Percentiles rank a stretch among this genome's conserved stretches.
Conservation (phyloP, 1,139 yeast genomes). For the Taiozyma sp. region DNA sequence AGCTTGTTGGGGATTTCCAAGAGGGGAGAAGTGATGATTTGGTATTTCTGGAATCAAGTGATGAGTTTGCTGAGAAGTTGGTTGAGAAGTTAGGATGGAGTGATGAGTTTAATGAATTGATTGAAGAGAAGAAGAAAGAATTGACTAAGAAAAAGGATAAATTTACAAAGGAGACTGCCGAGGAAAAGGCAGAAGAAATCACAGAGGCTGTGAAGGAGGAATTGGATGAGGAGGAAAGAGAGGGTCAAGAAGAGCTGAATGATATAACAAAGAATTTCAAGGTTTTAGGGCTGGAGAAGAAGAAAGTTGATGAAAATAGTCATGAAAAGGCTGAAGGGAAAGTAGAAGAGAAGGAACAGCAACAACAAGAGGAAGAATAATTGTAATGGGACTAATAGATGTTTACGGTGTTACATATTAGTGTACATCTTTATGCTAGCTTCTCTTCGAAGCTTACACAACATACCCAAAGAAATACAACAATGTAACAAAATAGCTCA, state of each 20-base stretch:
- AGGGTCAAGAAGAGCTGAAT: neutral
- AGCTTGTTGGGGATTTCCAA: slow-evolving; percentile 69
- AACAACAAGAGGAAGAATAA: too few species aligned
- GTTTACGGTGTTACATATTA: too few species aligned
- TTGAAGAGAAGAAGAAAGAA: slow-evolving; percentile 15
- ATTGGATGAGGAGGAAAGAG: neutral
- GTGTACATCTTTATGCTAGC: too few species aligned
- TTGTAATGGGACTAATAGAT: too few species aligned
- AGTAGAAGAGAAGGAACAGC: too few species aligned
- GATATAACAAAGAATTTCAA: neutral
- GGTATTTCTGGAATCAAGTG: slow-evolving; percentile 58
- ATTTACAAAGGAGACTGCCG: slow-evolving; percentile 1
- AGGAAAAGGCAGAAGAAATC: slow-evolving; percentile 2
- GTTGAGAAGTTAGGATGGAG: slow-evolving; percentile 63
- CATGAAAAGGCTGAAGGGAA: neutral
- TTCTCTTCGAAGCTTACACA: too few species aligned
- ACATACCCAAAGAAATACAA: too few species aligned
- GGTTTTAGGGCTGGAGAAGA: neutral
- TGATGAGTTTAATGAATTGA: slow-evolving; percentile 39
- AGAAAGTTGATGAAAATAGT: neutral
- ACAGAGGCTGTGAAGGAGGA: slow-evolving; percentile 6
- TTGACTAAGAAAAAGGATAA: neutral
- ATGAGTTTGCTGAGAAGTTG: slow-evolving; percentile 49
- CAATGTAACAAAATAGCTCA: too few species aligned
- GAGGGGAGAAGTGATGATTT: slow-evolving; percentile 56